Percentiles rank a stretch among this genome's conserved stretches.
These are phyloP conservation scores for Fusarium sp. DNA, from an alignment of 2,329 filamentous ascomycete genomes.

Conservation along the genomic window DNA sequence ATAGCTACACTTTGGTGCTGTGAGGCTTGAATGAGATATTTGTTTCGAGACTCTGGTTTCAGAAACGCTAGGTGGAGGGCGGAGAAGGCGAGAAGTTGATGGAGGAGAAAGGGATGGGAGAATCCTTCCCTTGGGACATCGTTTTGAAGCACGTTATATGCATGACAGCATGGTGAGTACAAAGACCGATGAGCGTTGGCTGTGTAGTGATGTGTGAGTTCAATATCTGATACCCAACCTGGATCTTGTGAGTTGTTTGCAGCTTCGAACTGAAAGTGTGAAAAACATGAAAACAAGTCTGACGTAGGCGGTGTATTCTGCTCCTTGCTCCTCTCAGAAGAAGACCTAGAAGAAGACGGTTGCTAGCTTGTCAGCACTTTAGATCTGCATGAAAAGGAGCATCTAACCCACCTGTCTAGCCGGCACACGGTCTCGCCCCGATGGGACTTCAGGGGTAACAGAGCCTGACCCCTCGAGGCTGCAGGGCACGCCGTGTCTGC, in stretches of 20 bases:
- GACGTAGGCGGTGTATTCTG: background rate
- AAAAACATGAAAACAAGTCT: conserved; percentile 12
- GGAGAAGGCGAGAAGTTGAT: conserved; percentile 25
- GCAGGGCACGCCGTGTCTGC: conserved; percentile 15
- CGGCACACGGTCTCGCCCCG: background rate
- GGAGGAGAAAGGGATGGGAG: conserved; percentile 10
- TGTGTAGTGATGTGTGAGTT: conserved; percentile 28
- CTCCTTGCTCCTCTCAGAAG: background rate
- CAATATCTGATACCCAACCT: conserved; percentile 6
- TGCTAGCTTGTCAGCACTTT: background rate
- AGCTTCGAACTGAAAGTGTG: conserved; percentile 5
- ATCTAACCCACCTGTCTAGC: background rate
- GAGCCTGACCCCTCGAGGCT: conserved; percentile 4
- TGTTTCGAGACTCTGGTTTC: conserved; percentile 8
- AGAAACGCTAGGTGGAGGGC: conserved; percentile 17
- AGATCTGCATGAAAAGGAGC: background rate
- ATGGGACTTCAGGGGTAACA: background rate
- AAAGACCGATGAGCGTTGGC: conserved; percentile 14
- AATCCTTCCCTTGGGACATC: conserved; percentile 12
- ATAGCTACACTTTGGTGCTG: conserved; percentile 24
- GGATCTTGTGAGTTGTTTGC: background rate
- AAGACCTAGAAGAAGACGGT: background rate
- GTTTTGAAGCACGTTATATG: conserved; percentile 3
- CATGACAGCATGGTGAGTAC: conserved; percentile 1
- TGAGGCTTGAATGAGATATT: conserved; percentile 17